Percentiles rank a stretch among this genome's conserved stretches.
Conservation (phyloP, 1,284 basidiomycete species). For the Anthracocystis walkeri region DNA sequence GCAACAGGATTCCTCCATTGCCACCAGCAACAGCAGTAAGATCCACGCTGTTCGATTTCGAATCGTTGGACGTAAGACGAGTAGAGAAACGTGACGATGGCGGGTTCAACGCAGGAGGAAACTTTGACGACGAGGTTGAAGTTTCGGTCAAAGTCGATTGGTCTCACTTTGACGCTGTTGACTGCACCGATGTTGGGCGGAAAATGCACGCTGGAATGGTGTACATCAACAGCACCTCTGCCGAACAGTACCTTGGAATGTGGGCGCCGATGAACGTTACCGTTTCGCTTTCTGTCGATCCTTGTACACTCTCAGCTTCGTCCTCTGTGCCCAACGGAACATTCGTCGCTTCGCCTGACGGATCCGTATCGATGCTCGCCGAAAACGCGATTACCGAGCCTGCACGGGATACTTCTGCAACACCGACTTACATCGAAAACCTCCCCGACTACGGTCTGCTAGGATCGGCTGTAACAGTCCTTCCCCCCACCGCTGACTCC, state of each 20-base stretch:
- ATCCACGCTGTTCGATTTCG: not conserved
- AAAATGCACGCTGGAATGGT: constrained; percentile 22
- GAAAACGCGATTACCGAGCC: constrained; percentile 15
- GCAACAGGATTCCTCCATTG: not conserved
- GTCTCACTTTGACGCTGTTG: constrained; percentile 6
- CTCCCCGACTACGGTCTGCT: constrained; percentile 69
- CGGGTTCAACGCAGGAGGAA: constrained; percentile 17
- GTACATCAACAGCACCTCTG: constrained; percentile 32
- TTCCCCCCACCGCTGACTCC: constrained; percentile 29
- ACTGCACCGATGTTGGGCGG: constrained; percentile 12
- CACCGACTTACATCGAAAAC: constrained; percentile 75
- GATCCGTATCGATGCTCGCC: constrained; percentile 32
- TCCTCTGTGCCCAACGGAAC: constrained; percentile 74
- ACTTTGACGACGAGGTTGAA: constrained; percentile 38
- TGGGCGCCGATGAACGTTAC: constrained; percentile 23
- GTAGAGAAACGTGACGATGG: constrained; percentile 12
- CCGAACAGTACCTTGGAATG: constrained; percentile 26
- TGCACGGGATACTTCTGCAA: constrained; percentile 71
- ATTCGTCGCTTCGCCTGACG: constrained; percentile 43
- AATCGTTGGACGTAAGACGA: constrained; percentile 1
- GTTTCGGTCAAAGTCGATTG: constrained; percentile 22
- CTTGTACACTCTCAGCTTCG: constrained; percentile 75
- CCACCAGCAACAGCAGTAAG: constrained; percentile 4
- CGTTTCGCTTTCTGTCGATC: constrained; percentile 24
- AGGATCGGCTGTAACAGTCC: constrained; percentile 35